phyloP scores from a whole-genome alignment of 2,329 filamentous ascomycete genomes.

The Alternaria panax region DNA sequence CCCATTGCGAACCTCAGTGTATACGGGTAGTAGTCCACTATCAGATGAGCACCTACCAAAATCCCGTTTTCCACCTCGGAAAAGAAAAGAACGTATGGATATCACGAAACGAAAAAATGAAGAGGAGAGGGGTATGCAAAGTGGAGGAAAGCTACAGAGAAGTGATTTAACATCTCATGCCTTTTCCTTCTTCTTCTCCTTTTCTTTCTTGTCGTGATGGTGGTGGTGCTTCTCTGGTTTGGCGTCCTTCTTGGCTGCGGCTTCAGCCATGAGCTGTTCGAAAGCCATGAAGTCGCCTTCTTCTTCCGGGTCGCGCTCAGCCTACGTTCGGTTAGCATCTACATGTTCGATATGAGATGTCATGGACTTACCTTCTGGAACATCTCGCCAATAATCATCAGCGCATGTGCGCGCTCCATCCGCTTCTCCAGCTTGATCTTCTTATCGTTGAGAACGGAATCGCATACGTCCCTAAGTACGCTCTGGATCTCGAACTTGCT shows the following conservation, averaged over 20 bases:
- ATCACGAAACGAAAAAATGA: constrained; percentile 33
- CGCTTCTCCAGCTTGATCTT: constrained; percentile 84
- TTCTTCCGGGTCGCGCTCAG: constrained; percentile 88
- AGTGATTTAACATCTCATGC: constrained; percentile 18
- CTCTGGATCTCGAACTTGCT: constrained; percentile 98
- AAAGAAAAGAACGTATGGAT: constrained; percentile 38
- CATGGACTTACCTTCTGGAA: constrained; percentile 75
- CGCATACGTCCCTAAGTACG: constrained; percentile 92
- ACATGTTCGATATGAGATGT: not conserved
- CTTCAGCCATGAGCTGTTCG: constrained; percentile 96
- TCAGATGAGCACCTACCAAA: too few species aligned
- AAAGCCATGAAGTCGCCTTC: constrained; percentile 99
- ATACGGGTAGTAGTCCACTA: too few species aligned
- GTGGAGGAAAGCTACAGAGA: not conserved
- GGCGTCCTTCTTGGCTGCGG: constrained; percentile 90
- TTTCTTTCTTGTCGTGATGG: constrained; percentile 49
- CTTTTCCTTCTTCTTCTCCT: constrained; percentile 39
- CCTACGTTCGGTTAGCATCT: constrained; percentile 59
- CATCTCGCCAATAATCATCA: constrained; percentile 87
- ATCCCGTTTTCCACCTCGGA: not conserved
- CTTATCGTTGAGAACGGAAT: constrained; percentile 80
- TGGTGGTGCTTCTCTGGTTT: constrained; percentile 78
- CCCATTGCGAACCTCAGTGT: not conserved
- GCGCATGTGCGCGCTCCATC: constrained; percentile 86
- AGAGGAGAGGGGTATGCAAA: constrained; percentile 6